Base-by-base conservation (phyloP, 306 rosid genomes). In the Amphicarpaea edgeworthii region DNA sequence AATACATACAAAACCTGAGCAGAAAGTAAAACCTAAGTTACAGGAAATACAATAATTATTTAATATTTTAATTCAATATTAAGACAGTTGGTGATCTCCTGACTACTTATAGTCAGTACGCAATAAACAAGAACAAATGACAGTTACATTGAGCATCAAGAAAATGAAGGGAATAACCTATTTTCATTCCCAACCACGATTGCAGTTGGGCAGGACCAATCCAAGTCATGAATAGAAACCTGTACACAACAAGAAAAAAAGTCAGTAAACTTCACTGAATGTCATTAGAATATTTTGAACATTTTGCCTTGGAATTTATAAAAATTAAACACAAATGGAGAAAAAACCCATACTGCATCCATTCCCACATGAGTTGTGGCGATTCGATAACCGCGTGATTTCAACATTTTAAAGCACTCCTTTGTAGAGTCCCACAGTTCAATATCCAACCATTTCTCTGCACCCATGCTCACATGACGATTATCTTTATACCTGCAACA, bases 401-500 rank as follows among this genome's bases (percentile, higher is more conserved):
- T 90, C 63, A 95, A 83, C 70, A 70, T 83, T 72, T 82, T 59
- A 77, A 92, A 95, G 86, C 97, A 95, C 45, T 90, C 97, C 75
- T 75, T 58, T 3, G 87, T 43, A 75, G 97, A 79, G 85, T 86
- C 87, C 98, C 98, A 95, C 16, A 95, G 77, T 79, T 92, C 98
- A 84, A 95, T 95, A 82, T 95, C 98, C 88, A 95, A 82, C 98
- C 98, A 95, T 87, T 95, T 92, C 91, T 95, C 98, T 0, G 97
- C 97, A 51, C 98, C 98, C 98, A 90, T 95, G 91, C 98, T 95
- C 34, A 92, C 98, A 84, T 95, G 97, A 12, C 97, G 96, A 80
- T 92, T 94, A 40, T 92, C 97, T 81, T 87, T 94, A 69, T 90
- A 94, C 88, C 98, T 94, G 87, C 69, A 78, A 70, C 46, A 76